Base-by-base conservation (phyloP, 148 eudicot genomes). In the Bassia scoparia region DNA sequence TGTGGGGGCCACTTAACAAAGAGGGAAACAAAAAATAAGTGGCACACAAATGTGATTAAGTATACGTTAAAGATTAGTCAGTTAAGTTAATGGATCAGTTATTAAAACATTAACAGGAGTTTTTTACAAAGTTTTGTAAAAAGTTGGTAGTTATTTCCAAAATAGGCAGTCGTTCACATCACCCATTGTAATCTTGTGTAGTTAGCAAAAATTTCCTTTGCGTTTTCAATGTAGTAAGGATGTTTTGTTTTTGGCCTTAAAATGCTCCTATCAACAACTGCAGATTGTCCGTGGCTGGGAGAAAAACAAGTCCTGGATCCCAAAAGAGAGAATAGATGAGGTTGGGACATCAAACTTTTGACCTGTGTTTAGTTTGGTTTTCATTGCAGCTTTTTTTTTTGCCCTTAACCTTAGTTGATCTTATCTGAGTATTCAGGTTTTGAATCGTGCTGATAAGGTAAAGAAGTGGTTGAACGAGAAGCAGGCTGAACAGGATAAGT, bases 261-360 rank as follows among this genome's bases (percentile, higher is more conserved):
- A 18, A 69, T 50, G 38, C 35, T 70, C 60, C 74, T n/a, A n/a
- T 41, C 52, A 17, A 9, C 59, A 24, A 59, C 54, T 74, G 35
- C 84, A 95, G 99, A 92, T 84, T 75, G 88, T 88, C 54, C 82
- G 73, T 35, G 86, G 85, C 76, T 95, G 96, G 99, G 92, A 90
- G 77, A 81, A 72, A 9, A 83, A 90, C 29, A 95, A 92, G 75
- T 74, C 97, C 60, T 95, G 99, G 97, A 84, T 95, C 77, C 90
- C 97, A 29, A 92, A 73, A 77, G 87, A 89, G 61, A 90, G 78
- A 85, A 88, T 87, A 29, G 92, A 92, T 53, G 89, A 95, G 96
- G 99, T 91, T 67, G 69, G 46, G 60, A 61, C 4, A 8, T 77
- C 33, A 46, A 38, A 46, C 35, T 78, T 44, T 76, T 73, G 23